These are phyloP conservation scores for Epichloe gansuensis DNA, from an alignment of 2,329 filamentous ascomycete genomes.

Conservation along the genomic window DNA sequence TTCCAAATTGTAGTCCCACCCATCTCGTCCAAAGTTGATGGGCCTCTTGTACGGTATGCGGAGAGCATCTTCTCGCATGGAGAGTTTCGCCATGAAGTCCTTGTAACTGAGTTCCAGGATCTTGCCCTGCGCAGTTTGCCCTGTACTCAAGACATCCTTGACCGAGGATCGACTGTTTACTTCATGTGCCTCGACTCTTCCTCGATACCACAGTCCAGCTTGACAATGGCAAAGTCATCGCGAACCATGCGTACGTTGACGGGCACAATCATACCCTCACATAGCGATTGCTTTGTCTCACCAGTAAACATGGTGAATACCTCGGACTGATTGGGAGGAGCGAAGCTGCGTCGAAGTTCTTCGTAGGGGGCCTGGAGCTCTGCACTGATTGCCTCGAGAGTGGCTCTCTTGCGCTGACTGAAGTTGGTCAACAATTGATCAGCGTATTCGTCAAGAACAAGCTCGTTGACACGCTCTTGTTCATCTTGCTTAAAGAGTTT, in stretches of 20 bases:
- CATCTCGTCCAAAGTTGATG: constrained; percentile 60
- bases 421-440: constrained; percentile 90
- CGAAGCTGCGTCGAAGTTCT: constrained; percentile 76
- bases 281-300: constrained; percentile 73
- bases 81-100: constrained; percentile 71
- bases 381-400: constrained; percentile 87
- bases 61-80: constrained; percentile 70
- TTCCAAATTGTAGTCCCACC: constrained; percentile 83
- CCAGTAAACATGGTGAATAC: constrained; percentile 96
- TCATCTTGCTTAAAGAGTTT: constrained; percentile 92
- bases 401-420: constrained; percentile 88
- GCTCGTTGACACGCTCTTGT: constrained; percentile 88
- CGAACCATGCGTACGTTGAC: constrained; percentile 81
- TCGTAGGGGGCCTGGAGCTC: constrained; percentile 90
- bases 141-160: constrained; percentile 60
- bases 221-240: constrained; percentile 85
- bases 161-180: constrained; percentile 62
- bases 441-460: constrained; percentile 93
- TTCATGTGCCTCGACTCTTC: constrained; percentile 71
- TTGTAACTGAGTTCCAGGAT: constrained; percentile 79
- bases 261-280: constrained; percentile 84
- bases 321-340: constrained; percentile 57
- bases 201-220: constrained; percentile 88
- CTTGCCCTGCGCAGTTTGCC: constrained; percentile 82
- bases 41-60: constrained; percentile 58